Base-by-base conservation (phyloP, 805 yeast genomes). In the Kodamaea jinghongensis region DNA sequence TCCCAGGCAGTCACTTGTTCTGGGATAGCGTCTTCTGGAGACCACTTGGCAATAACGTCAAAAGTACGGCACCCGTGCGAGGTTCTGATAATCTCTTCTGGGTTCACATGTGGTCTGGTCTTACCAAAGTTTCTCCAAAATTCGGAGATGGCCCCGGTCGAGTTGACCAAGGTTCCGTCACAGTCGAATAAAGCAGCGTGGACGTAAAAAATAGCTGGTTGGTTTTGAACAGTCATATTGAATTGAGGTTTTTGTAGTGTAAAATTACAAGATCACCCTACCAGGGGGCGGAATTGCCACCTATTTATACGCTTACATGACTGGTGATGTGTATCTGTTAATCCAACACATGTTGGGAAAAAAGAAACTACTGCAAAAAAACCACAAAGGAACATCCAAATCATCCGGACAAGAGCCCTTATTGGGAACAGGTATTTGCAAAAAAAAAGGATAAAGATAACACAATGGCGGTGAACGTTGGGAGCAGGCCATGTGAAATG, bases 21-120 rank as follows among this genome's bases (percentile, higher is more conserved):
- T 35, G 68, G 79, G 48, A 73, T 71, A 39, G 87, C 90, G 56
- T 79, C 79, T 59, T 80, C 81, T 39, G 93, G 91, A 51, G 86
- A 80, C 74, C 79, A 81, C 58, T 75, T 76, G 50, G 77, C 77
- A 58, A 86, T 76, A 28, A 85, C 83, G 54, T 87, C 96, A 50
- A 76, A 76, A 25, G 95, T 86, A 63, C 96, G 76, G 59, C 86
- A 81, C 29, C 96, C 96, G 64, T 87, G 96, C 26, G 84, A 76
- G 39, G 82, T 77, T 61, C 79, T 76, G 58, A 84, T 78, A 41
- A 86, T 83, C 52, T 82, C 79, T 48, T 78, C 81, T 12, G 86
- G 78, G 61, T 81, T 78, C 41, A 83, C 81, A 56, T 75, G 76
- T 45, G 87, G 79, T 63, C 83, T 76, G 55, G 76, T 72, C 53